Evolutionary conservation across 2,329 filamentous ascomycete species (phyloP).

Genomic region (Pseudogymnoascus sp.): DNA sequence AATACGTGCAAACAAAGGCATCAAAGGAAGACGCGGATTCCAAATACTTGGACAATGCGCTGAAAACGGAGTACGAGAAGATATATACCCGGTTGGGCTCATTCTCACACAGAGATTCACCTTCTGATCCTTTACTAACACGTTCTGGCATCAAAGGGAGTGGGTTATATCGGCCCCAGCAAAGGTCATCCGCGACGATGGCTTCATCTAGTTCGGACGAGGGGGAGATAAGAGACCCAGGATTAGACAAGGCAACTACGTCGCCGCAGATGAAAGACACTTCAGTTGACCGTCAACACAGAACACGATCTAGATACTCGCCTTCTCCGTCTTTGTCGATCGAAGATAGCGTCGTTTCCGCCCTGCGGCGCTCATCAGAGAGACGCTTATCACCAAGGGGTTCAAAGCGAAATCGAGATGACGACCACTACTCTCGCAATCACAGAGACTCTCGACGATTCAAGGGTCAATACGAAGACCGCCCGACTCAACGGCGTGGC

Average conservation of each 20-base stretch:
- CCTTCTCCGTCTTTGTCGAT: conserved; percentile 29
- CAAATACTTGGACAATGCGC: conserved; percentile 21
- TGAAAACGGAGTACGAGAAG: conserved; percentile 25
- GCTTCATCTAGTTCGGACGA: conserved; percentile 66
- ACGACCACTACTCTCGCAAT: conserved; percentile 44
- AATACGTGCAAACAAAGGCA: background rate
- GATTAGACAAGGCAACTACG: conserved; percentile 83
- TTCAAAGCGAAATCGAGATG: conserved; percentile 60
- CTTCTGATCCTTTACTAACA: conserved; percentile 32
- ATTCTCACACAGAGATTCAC: conserved; percentile 30
- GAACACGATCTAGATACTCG: conserved; percentile 48
- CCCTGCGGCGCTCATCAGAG: conserved; percentile 36
- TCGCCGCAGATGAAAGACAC: conserved; percentile 68
- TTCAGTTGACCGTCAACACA: conserved; percentile 89
- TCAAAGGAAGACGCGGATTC: background rate
- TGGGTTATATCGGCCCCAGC: conserved; percentile 25
- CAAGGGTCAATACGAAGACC: conserved; percentile 56
- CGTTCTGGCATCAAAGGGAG: conserved; percentile 27
- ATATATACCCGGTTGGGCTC: conserved; percentile 33
- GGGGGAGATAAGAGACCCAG: conserved; percentile 76
- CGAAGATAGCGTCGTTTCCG: conserved; percentile 38
- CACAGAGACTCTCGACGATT: conserved; percentile 52
- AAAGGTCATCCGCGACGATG: conserved; percentile 32
- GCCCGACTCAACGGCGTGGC: conserved; percentile 39
- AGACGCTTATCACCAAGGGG: conserved; percentile 55